These are phyloP conservation scores for Annona cherimola DNA, from an alignment of 164 flowering plant genomes.

Conservation along the genomic window DNA sequence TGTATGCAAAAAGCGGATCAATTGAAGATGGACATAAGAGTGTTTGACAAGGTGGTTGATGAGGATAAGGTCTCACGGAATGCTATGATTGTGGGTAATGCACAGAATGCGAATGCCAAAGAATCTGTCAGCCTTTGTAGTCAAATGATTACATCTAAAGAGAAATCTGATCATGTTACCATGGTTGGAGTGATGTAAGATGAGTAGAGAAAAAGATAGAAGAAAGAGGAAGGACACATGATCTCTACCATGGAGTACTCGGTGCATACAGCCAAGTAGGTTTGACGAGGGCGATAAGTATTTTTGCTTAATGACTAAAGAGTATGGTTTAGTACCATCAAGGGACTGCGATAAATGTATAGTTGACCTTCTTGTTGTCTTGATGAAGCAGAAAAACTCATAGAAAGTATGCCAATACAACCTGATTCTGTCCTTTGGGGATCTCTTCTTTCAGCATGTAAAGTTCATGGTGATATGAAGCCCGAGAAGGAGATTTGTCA, in stretches of 20 bases:
- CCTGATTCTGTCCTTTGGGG: constrained; percentile 26
- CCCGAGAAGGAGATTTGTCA: constrained; percentile 23
- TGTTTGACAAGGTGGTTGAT: constrained; percentile 18
- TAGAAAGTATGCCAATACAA: constrained; percentile 18
- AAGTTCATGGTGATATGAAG: constrained; percentile 17
- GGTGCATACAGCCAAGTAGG: constrained; percentile 27
- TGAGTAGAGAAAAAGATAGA: no score
- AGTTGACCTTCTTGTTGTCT: constrained; percentile 25
- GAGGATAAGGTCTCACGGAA: constrained; percentile 28
- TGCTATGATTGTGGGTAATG: constrained; percentile 26
- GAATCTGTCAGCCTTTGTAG: constrained; percentile 20
- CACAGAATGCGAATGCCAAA: constrained; percentile 21
- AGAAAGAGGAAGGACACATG: no score
- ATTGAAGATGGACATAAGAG: constrained; percentile 16
- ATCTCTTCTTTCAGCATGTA: constrained; percentile 24
- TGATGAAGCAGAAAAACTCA: constrained; percentile 16
- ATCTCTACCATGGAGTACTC: constrained; percentile 4
- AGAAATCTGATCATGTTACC: constrained; percentile 24
- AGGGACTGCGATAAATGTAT: constrained; percentile 27
- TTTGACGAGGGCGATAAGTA: constrained; percentile 16
- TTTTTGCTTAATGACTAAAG: constrained; percentile 14
- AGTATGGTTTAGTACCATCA: constrained; percentile 20
- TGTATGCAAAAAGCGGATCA: constrained; percentile 26
- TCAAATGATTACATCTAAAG: constrained; percentile 14
- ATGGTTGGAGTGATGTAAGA: constrained; percentile 16